Base-by-base conservation (phyloP, 768 basidiomycete genomes). In the Tephrocybe sp. region DNA sequence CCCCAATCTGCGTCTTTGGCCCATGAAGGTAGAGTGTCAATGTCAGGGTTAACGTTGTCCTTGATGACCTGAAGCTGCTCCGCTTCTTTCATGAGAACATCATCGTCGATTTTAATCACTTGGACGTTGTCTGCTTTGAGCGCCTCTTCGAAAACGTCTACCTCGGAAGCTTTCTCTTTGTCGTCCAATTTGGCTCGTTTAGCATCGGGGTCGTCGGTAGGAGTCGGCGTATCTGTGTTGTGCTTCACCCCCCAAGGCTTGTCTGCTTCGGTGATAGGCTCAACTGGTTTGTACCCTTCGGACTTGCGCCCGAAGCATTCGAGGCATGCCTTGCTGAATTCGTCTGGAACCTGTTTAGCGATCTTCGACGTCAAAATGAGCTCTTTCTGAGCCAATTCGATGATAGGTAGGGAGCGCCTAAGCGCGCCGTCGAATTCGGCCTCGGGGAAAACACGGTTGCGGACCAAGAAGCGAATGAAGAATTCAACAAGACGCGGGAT, bases 391-490 rank as follows among this genome's bases (percentile, higher is more conserved):
- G 80, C 82, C 1, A 64, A 44, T 12, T 70, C 61, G 8, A 68
- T 56, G n/a, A 79, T 61, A 1, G 67, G 69, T 22, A 84, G 51
- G 0, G 82, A 77, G 18, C 67, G 69, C 35, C 70, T 72, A 36
- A 86, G 66, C 6, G 66, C 70, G 1, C 71, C 71, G 48, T 80
- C 77, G 54, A 71, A 70, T 4, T 57, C 52, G 0, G 66, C 49
- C 54, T 86, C 84, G 0, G 72, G 73, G 36, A 89, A 69, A 15
- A 79, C 75, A 25, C 70, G 62, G 54, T 76, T 82, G 18, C 81
- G 76, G 13, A 86, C 25, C n/a, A 88, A 58, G 60, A 80, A 89
- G 12, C 75, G 62, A 26, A 88, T 47, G 64, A 86, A 89, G 60
- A 87, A 86, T 1, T 56, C 64, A 5, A 87, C 37, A 3, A 89